Evolutionary conservation across 176 grass and related monocot genomes (phyloP).

Genomic region (Carex myosuroides): DNA sequence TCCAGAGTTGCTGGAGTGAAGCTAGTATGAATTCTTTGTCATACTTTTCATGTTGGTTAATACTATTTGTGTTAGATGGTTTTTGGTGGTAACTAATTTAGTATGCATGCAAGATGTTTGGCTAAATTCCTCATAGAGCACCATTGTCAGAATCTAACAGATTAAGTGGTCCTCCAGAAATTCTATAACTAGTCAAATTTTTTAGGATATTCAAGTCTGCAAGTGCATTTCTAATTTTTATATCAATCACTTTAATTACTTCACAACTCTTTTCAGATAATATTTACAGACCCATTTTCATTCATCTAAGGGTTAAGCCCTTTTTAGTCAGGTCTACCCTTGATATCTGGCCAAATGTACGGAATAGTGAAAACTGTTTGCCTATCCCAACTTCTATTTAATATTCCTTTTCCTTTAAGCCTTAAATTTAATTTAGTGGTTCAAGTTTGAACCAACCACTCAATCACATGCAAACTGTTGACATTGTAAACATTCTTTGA

Average conservation of each 20-base stretch:
- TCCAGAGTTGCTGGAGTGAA: too few species aligned
- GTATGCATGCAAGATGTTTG: not conserved
- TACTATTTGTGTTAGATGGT: not conserved
- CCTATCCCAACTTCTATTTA: not conserved
- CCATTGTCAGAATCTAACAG: too few species aligned
- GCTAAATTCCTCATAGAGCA: not conserved
- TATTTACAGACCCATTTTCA: not conserved
- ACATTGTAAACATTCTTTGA: not conserved
- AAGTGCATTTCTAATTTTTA: not conserved
- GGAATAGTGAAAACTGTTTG: not conserved
- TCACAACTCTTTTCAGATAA: not conserved
- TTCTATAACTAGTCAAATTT: too few species aligned
- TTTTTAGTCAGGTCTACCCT: not conserved
- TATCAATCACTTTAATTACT: not conserved
- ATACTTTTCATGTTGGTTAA: not conserved
- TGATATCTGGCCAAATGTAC: not conserved
- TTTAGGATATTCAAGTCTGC: not conserved
- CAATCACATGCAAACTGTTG: not conserved
- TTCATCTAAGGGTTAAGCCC: not conserved
- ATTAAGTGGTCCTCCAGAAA: too few species aligned
- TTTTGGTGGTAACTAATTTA: not conserved
- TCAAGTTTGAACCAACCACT: too few species aligned
- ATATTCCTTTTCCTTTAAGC: too few species aligned
- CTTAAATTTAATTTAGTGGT: too few species aligned
- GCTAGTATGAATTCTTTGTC: not conserved